Evolutionary conservation across 2,329 filamentous ascomycete genomes (phyloP).

Genomic region (Fusarium marasasianum): DNA sequence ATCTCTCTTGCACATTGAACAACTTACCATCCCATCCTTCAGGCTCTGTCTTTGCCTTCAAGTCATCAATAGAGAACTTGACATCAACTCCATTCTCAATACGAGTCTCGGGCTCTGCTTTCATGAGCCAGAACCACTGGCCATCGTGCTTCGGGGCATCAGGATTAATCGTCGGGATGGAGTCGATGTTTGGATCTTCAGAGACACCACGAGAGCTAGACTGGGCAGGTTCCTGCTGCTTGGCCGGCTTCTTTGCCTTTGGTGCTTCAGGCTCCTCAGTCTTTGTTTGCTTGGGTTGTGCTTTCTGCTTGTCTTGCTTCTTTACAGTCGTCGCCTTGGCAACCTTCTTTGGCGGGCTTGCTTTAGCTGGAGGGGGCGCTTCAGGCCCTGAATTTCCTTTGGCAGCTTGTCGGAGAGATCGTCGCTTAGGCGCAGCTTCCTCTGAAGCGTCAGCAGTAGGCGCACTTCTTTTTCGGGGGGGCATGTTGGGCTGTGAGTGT

Average conservation of each 20-base stretch:
- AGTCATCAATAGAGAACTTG: conserved; percentile 92
- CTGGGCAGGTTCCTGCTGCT: not conserved
- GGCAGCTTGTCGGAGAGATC: conserved; percentile 30
- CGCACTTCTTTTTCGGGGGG: conserved; percentile 26
- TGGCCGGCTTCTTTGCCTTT: not conserved
- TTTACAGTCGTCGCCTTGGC: not conserved
- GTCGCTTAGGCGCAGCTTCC: conserved; percentile 7
- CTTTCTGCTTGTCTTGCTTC: conserved; percentile 1
- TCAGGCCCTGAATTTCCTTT: not conserved
- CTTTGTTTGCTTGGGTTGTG: not conserved
- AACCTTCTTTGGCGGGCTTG: not conserved
- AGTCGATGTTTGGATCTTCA: conserved; percentile 45
- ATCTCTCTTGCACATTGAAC: too few relatives aligned
- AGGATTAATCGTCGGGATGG: conserved; percentile 50
- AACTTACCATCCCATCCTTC: conserved; percentile 89
- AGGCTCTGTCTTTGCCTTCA: conserved; percentile 75
- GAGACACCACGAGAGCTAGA: conserved; percentile 22
- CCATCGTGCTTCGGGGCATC: conserved; percentile 53
- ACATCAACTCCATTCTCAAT: conserved; percentile 89
- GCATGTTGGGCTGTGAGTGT: conserved; percentile 12
- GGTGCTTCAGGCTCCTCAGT: accelerated
- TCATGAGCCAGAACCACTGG: conserved; percentile 79
- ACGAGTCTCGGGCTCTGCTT: conserved; percentile 87
- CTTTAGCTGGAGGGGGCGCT: not conserved
- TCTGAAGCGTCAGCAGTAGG: not conserved